Percentiles rank a stretch among this genome's conserved stretches.
phyloP scores from a whole-genome alignment of 768 basidiomycete species.

The Tulasnella sp. region DNA sequence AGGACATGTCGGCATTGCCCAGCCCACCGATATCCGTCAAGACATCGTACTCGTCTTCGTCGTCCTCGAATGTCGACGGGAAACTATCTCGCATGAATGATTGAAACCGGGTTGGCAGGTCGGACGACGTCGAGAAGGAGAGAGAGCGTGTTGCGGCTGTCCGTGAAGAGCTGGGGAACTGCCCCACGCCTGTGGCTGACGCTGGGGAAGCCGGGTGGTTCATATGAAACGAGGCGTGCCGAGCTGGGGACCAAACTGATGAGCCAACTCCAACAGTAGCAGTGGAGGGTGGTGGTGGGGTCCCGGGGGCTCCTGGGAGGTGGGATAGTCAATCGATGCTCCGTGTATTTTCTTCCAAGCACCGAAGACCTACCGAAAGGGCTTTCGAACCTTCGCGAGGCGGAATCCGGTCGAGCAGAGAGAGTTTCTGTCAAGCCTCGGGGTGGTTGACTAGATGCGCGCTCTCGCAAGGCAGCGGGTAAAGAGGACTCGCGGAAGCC shows the following conservation, averaged over 20 bases:
- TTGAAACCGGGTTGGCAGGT: slow-evolving; percentile 16
- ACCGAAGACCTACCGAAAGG: slow-evolving; percentile 10
- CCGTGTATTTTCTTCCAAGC: background rate
- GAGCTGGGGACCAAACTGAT: slow-evolving; percentile 11
- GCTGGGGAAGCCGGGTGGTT: slow-evolving; percentile 10
- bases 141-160: slow-evolving; percentile 9
- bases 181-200: background rate
- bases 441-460: slow-evolving; percentile 22
- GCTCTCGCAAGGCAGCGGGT: slow-evolving; percentile 11
- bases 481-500: slow-evolving; percentile 14
- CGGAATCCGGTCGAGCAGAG: background rate
- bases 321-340: slow-evolving; percentile 4
- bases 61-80: slow-evolving; percentile 73
- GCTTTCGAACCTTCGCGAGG: slow-evolving; percentile 13
- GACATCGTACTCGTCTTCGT: slow-evolving; percentile 51
- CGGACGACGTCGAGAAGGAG: slow-evolving; percentile 43
- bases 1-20: slow-evolving; percentile 34
- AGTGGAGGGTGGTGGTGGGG: slow-evolving; percentile 9
- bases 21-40: slow-evolving; percentile 11
- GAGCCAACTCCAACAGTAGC: background rate
- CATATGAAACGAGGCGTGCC: slow-evolving; percentile 10
- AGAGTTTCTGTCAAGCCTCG: slow-evolving; percentile 1
- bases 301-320: slow-evolving; percentile 13
- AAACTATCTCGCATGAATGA: slow-evolving; percentile 53
- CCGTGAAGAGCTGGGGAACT: background rate